Evolutionary conservation across 129 eudicot genomes (phyloP).

Genomic region (Daucus carota): DNA sequence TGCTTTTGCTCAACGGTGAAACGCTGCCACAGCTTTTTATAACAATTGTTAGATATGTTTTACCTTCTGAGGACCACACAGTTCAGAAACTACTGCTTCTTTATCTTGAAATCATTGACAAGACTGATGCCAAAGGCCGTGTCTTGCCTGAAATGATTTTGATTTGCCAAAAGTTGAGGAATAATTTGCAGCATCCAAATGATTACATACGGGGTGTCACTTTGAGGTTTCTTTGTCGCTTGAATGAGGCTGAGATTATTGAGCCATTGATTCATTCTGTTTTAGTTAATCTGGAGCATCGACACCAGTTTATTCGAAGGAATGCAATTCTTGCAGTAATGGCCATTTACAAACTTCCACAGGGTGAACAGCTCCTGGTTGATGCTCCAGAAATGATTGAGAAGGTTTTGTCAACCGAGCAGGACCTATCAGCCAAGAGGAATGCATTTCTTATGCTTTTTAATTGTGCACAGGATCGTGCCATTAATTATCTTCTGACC

Average conservation of each 20-base stretch:
- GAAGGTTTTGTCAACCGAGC: conserved; percentile 71
- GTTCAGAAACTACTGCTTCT: conserved; percentile 70
- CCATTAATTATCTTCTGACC: conserved; percentile 71
- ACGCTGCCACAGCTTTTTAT: conserved; percentile 89
- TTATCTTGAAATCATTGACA: conserved; percentile 73
- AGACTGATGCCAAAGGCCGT: conserved; percentile 63
- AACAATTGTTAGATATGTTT: conserved; percentile 76
- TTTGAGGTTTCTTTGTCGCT: conserved; percentile 70
- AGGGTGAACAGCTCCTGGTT: conserved; percentile 84
- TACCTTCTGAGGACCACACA: conserved; percentile 79
- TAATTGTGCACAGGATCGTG: conserved; percentile 86
- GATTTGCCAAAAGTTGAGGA: conserved; percentile 80
- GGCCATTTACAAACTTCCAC: conserved; percentile 96
- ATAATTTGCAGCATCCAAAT: conserved; percentile 79
- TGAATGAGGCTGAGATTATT: conserved; percentile 64
- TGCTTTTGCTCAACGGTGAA: conserved; percentile 75
- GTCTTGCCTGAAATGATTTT: conserved; percentile 87
- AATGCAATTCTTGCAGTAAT: conserved; percentile 92
- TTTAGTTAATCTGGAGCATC: conserved; percentile 72
- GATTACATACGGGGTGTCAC: conserved; percentile 84
- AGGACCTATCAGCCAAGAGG: conserved; percentile 86
- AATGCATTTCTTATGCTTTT: conserved; percentile 96
- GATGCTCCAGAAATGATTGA: conserved; percentile 98
- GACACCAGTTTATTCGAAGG: conserved; percentile 82
- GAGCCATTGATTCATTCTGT: conserved; percentile 88